Conservation (phyloP, 208 protist species). For the Angomonas deanei region DNA sequence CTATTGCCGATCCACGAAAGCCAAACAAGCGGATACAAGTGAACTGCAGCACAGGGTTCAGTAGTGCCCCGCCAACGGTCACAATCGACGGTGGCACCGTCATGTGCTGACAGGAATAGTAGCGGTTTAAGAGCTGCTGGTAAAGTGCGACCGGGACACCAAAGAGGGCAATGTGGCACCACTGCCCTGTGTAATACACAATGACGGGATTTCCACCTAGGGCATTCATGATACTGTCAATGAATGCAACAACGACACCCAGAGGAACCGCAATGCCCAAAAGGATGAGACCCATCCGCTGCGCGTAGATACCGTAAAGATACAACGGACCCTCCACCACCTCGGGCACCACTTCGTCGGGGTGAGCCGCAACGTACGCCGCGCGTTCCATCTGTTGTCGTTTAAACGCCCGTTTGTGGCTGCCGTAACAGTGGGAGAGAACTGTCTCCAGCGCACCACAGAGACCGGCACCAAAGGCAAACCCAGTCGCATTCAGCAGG, state of each 20-base stretch:
- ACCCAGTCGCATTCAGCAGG: slow-evolving; percentile 80
- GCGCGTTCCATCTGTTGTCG: slow-evolving; percentile 15
- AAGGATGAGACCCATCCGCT: slow-evolving; percentile 78
- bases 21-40: slow-evolving; percentile 63
- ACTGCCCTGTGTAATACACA: slow-evolving; percentile 69
- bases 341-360: neutral
- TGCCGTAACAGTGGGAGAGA: slow-evolving; percentile 74
- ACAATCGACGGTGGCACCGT: slow-evolving; percentile 65
- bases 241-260: slow-evolving; percentile 58
- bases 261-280: slow-evolving; percentile 60
- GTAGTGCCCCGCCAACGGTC: slow-evolving; percentile 36
- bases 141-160: slow-evolving; percentile 49
- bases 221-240: slow-evolving; percentile 37
- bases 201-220: slow-evolving; percentile 39
- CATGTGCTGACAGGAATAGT: slow-evolving; percentile 79
- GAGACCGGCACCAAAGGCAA: slow-evolving; percentile 77
- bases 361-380: slow-evolving; percentile 8
- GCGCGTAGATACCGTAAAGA: slow-evolving; percentile 79
- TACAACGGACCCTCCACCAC: slow-evolving; percentile 24
- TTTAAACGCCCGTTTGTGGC: slow-evolving; percentile 25
- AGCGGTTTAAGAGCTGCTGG: slow-evolving; percentile 68
- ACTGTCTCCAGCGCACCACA: slow-evolving; percentile 83
- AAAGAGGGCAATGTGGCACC: slow-evolving; percentile 64
- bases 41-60: slow-evolving; percentile 66
- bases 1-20: slow-evolving; percentile 65